phyloP scores from a whole-genome alignment of 441 rosid species.

The Populus trichocarpa region DNA sequence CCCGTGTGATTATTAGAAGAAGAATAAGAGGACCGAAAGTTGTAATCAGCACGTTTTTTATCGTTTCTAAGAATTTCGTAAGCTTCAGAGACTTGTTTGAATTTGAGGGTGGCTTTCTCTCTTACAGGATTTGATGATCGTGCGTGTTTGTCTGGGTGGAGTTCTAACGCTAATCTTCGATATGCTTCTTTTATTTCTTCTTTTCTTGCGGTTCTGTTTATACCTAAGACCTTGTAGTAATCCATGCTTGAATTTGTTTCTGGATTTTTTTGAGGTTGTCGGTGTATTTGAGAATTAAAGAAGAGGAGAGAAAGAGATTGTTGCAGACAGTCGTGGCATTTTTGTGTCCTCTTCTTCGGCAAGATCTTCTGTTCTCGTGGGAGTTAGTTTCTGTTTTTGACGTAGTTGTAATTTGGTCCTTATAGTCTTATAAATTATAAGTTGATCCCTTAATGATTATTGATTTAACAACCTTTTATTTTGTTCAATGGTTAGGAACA shows the following conservation, averaged over 20 bases:
- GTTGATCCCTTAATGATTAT: not conserved
- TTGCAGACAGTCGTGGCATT: not conserved
- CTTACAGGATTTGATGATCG: conserved; percentile 51
- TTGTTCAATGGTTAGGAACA: too few relatives aligned
- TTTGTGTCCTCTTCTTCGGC: not conserved
- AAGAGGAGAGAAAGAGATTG: not conserved
- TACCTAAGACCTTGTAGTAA: conserved; percentile 64
- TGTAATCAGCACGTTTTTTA: conserved; percentile 63
- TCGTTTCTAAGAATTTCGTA: conserved; percentile 72
- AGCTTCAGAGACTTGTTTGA: conserved; percentile 85
- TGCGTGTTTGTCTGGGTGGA: conserved; percentile 84
- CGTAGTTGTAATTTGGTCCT: not conserved
- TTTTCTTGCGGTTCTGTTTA: conserved; percentile 58
- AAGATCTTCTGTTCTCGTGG: not conserved
- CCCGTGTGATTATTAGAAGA: conserved; percentile 15
- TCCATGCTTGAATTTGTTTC: conserved; percentile 28
- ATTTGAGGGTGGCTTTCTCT: conserved; percentile 52
- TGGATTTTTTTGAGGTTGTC: not conserved
- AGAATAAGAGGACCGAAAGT: conserved; percentile 29
- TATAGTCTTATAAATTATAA: too few relatives aligned
- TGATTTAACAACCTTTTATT: too few relatives aligned
- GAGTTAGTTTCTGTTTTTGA: too few relatives aligned
- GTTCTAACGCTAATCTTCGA: conserved; percentile 60
- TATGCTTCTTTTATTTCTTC: conserved; percentile 86
- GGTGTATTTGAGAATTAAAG: not conserved